These are phyloP conservation scores for Lodderomyces beijingensis DNA, from an alignment of 1,139 yeast genomes.

Conservation along the genomic window DNA sequence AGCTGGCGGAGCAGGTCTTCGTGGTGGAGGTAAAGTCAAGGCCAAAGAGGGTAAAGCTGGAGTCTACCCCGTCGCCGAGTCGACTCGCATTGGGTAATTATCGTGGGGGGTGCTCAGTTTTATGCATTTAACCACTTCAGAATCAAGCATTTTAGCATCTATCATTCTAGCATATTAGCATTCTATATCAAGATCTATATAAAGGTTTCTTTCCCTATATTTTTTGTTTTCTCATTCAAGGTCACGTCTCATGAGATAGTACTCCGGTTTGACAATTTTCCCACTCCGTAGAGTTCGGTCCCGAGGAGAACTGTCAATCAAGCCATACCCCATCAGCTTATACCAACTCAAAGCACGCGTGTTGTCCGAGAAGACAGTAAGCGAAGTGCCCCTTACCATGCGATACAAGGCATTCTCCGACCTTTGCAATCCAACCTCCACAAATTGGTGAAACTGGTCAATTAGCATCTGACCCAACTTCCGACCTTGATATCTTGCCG, in stretches of 20 bases:
- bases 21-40: constrained; percentile 3
- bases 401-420: constrained; percentile 7
- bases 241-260: constrained; percentile 23
- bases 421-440: constrained; percentile 14
- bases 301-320: constrained; percentile 39
- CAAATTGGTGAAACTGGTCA: constrained; percentile 23
- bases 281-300: constrained; percentile 39
- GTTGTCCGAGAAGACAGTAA: constrained; percentile 54
- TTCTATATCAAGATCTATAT: no score
- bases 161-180: no score
- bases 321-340: constrained; percentile 30
- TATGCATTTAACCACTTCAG: no score
- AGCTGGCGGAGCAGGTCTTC: constrained; percentile 11
- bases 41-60: no score
- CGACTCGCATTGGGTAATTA: no score
- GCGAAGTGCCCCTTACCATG: constrained; percentile 27
- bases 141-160: no score
- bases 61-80: not conserved
- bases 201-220: not conserved
- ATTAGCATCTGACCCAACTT: constrained; percentile 35
- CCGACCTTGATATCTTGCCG: constrained; percentile 22
- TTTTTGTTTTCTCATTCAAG: not conserved
- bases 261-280: constrained; percentile 36
- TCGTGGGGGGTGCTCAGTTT: no score
- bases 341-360: constrained; percentile 32